Base-by-base conservation (phyloP, 176 grass and related monocot genomes). In the Secale cereale region DNA sequence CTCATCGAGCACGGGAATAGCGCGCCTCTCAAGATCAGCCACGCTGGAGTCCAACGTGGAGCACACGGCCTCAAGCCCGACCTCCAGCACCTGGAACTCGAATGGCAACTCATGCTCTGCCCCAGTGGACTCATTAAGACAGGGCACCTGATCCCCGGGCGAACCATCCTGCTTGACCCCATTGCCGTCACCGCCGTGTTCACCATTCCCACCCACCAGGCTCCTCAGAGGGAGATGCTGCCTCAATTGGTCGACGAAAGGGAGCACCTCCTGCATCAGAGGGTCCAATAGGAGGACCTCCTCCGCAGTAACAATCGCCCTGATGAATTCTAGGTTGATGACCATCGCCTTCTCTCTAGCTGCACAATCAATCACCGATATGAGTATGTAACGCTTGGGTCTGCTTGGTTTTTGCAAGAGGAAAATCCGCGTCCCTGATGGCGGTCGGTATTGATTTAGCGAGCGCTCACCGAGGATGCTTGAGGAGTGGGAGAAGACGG, bases 71-170 rank as follows among this genome's bases (percentile, higher is more conserved):
- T 96, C 97, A 0, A 96, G 88, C 5, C 91, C 94, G 20, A 99
- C 56, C 88, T 99, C 97, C 60, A 99, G 86, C n/a, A 99, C 97
- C 86, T 99, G 97, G 77, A 99, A 99, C 79, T 99, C 97, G 59
- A 99, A 99, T 1, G 97, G 94, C 66, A 99, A 78, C 75, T 97
- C 92, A 6, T 89, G 88, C 82, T 92, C 94, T 69, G 81, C 86
- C 40, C 91, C 84, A 1, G 89, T 89, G 7, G 83, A 80, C 82
- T 87, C 88, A 23, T 97, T 92, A 29, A 88, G 50, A 72, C 69
- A 61, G 9, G 86, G 65, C 50, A 77, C 35, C 22, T 85, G 83
- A 76, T 63, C 81, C 81, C 70, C 77, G 79, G 59, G 78, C 1
- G 74, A 90, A 36, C 63, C 78, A 6, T 65, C 78, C 30, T 85